Evolutionary conservation across 768 basidiomycete species (phyloP), one percentile per base, ranked within the genome.

Genomic region (Auriscalpium vulgare): DNA sequence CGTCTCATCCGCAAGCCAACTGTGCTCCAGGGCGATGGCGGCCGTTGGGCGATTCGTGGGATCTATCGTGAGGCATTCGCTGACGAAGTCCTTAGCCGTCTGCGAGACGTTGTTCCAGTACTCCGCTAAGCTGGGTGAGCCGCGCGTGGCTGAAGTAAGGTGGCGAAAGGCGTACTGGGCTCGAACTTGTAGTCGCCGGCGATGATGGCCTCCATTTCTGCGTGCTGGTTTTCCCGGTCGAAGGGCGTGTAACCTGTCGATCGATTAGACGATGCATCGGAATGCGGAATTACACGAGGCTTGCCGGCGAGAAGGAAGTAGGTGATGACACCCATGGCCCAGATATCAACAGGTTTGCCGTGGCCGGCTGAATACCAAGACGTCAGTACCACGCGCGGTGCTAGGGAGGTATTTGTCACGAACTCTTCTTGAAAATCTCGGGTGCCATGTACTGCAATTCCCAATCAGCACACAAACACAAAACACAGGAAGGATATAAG

Each of bases 321-420:
- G 11, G 95, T 90, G 70, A 99, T 95, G 50, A 99, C 95, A 40
- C 95, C 95, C 83, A 98, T 95, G 1, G 95, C 94, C 95, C 93
- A 95, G 54, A 95, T 73, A 65, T 95, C 95, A 16, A 97, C 95
- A 9, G 95, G 94, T 72, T 91, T 97, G 44, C 88, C 83, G 64
- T 99, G 95, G 4, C 95, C 95, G 54, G 85, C 88, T 89, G 65
- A 35, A 53, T 46, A 29, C 16, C 29, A 29, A 29, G 4, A 29
- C 7, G 29, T 29, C 29, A 29, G 44, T 46, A 60, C 51, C 54
- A 52, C 34, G 43, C 49, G 40, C 44, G 34, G 6, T 37, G 10
- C 11, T 35, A 47, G 37, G 8, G 51, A 19, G n/a, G n/a, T 8
- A 34, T n/a, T 36, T 4, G 46, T 4, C n/a, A 71, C 83, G 40